Base-by-base conservation (phyloP, 495 filamentous ascomycete species). In the Lophiotrema nucula region DNA sequence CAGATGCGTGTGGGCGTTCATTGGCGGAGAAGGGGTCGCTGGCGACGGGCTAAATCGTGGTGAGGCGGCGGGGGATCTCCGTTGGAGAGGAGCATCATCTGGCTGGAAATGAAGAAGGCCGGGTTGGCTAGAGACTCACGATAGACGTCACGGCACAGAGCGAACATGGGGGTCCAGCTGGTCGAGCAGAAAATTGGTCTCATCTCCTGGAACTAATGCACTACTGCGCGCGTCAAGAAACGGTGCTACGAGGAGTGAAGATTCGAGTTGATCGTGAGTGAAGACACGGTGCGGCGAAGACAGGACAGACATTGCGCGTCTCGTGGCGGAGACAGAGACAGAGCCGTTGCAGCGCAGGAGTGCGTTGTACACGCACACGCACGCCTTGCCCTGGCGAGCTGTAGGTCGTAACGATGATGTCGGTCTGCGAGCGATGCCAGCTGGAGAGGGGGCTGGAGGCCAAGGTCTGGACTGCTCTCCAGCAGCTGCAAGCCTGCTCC, bases 41-140 rank as follows among this genome's bases (percentile, higher is more conserved):
- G 15, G 23, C 8, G 50, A 22, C 16, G 23, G 44, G 41, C 49
- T 54, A 19, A 44, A 55, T 16, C 44, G 27, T 33, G 28, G 26
- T 27, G 11, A 22, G 26, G 53, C 53, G 43, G 26, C n/a, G n/a
- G 27, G 3, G 42, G 19, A n/a, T 15, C 11, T n/a, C 15, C 6
- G 26, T 19, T 3, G 27, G 43, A 19, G 13, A 31, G 11, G 16
- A n/a, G 3, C 4, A 2, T 35, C 2, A 15, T 4, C 47, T 22
- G 15, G 33, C n/a, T 10, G 33, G 38, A 18, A 27, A 42, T 51
- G 47, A 53, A 43, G 16, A 33, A 51, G n/a, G 18, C 22, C 19
- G 8, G n/a, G n/a, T n/a, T n/a, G n/a, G n/a, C n/a, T n/a, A n/a
- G n/a, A n/a, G n/a, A n/a, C n/a, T n/a, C 31, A 35, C 31, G 31